Evolutionary conservation across 2,329 filamentous ascomycete species (phyloP).

Genomic region (Botrytis hyacinthi): DNA sequence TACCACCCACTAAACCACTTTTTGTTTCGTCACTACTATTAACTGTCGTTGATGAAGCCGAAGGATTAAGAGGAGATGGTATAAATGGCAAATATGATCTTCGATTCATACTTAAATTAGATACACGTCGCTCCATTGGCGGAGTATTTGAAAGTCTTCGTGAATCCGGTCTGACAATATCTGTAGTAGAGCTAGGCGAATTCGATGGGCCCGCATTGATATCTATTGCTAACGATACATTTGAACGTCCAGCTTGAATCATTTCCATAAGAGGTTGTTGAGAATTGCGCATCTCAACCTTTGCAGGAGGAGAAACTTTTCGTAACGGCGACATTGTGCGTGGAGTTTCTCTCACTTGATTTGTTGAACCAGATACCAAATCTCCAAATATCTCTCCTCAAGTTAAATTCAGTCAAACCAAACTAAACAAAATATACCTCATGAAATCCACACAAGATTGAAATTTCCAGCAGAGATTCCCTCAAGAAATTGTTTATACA

Average conservation of each 20-base stretch:
- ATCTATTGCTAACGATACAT: constrained; percentile 18
- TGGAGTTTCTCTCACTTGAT: neutral
- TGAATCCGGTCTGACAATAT: constrained; percentile 10
- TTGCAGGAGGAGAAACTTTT: constrained; percentile 19
- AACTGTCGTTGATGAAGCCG: constrained; percentile 23
- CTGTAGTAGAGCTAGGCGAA: neutral
- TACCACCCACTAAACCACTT: constrained; percentile 6
- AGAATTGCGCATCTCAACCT: constrained; percentile 14
- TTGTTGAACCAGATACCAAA: neutral
- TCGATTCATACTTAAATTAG: constrained; percentile 22
- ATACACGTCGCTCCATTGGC: constrained; percentile 16
- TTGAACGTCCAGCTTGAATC: constrained; percentile 23
- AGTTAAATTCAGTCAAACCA: neutral
- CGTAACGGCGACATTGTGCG: constrained; percentile 21
- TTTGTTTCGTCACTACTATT: constrained; percentile 24
- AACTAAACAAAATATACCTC: neutral
- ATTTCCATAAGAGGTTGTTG: constrained; percentile 8
- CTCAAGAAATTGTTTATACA: neutral
- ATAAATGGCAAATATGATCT: constrained; percentile 33
- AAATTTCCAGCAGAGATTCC: neutral
- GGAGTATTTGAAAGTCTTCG: constrained; percentile 20
- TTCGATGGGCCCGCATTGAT: neutral
- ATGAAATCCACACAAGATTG: neutral
- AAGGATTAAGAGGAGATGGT: constrained; percentile 38
- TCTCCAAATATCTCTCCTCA: neutral